Evolutionary conservation across 352 stramenopile genomes (phyloP).

Genomic region (Pythium dissotocum): DNA sequence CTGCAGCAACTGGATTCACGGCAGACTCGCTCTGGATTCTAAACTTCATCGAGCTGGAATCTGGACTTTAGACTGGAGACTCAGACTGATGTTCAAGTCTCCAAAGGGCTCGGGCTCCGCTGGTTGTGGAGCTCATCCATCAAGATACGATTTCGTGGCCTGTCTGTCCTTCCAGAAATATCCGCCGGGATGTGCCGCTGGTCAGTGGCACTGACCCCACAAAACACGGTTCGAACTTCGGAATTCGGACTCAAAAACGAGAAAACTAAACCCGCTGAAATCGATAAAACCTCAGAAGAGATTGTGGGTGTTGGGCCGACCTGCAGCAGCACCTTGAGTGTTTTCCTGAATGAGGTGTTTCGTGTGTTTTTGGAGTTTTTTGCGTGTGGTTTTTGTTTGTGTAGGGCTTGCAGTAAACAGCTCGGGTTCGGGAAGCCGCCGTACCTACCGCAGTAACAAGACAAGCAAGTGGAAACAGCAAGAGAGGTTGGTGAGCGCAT

Average conservation of each 20-base stretch:
- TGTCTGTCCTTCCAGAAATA: conserved; percentile 9
- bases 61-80: background rate
- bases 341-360: background rate
- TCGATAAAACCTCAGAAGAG: conserved; percentile 15
- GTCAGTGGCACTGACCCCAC: background rate
- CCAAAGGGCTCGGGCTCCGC: conserved; percentile 7
- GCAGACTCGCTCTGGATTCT: conserved; percentile 4
- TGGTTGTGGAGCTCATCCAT: background rate
- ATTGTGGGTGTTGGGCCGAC: background rate
- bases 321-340: background rate
- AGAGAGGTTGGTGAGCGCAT: conserved; percentile 5
- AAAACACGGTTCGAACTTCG: conserved; percentile 4
- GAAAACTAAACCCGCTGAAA: conserved; percentile 4
- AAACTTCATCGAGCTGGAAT: conserved; percentile 2
- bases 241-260: background rate
- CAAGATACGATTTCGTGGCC: background rate
- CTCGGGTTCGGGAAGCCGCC: conserved; percentile 6
- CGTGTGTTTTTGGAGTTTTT: background rate
- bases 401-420: background rate
- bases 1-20: conserved; percentile 4
- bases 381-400: conserved; percentile 1
- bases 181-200: background rate
- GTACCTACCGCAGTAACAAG: conserved; percentile 6
- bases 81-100: conserved; percentile 10
- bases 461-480: conserved; percentile 12